These are phyloP conservation scores for Dalbergia cochinchinensis DNA, from an alignment of 306 rosid species.

Conservation along the genomic window DNA sequence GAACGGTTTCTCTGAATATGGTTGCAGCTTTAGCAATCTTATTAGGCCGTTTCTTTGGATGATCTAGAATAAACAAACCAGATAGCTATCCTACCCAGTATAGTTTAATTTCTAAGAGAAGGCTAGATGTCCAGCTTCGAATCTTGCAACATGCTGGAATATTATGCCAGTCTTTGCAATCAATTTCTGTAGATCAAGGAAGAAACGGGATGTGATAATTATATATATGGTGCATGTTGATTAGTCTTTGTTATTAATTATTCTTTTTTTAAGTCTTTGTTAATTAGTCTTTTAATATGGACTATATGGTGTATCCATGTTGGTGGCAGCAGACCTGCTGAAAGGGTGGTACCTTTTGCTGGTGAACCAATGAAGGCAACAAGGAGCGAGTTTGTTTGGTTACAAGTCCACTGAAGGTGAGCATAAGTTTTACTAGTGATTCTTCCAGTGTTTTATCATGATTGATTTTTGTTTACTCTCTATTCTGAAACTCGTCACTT, in stretches of 20 bases:
- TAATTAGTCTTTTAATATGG: no score
- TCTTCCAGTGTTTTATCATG: not conserved
- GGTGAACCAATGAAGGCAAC: not conserved
- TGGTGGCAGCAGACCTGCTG: not conserved
- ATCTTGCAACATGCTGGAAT: not conserved
- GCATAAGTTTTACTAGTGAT: not conserved
- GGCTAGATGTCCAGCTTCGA: not conserved
- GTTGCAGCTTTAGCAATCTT: not conserved
- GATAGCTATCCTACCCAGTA: no score
- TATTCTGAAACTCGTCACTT: constrained; percentile 1
- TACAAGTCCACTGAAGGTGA: not conserved
- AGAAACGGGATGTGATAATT: not conserved
- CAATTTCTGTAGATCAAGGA: not conserved
- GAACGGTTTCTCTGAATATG: not conserved
- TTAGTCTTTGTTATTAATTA: not conserved
- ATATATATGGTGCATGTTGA: no score
- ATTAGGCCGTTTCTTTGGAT: not conserved
- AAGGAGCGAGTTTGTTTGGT: not conserved
- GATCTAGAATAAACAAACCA: no score
- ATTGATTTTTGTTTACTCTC: constrained; percentile 5
- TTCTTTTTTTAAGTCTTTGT: not conserved
- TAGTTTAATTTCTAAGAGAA: not conserved
- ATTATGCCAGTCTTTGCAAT: not conserved
- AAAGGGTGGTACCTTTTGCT: not conserved
- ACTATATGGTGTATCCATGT: not conserved